Evolutionary conservation across 176 grass and related monocot species (phyloP), one percentile per base, ranked within the genome.

Genomic region (Pontederia crassipes): DNA sequence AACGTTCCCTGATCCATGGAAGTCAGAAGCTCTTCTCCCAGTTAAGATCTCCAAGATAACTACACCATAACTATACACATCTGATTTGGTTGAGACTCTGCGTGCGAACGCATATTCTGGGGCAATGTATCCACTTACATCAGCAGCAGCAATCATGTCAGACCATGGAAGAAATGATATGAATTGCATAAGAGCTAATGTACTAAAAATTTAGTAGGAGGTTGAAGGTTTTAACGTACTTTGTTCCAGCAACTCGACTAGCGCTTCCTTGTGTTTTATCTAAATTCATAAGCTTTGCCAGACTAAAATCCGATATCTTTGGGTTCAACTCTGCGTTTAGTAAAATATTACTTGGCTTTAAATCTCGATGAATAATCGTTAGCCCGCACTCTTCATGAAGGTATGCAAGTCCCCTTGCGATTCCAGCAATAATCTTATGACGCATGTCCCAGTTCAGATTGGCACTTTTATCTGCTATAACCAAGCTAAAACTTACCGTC

Each of bases 321-420:
- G 66, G 66, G 51, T 54, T 70, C 48, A 70, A 17, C 11, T 70
- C 13, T 57, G 46, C 57, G 29, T 70, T 48, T 40, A 70, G 66
- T 58, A 72, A 72, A 49, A 72, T 71, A 47, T 71, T 71, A 46
- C 68, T 71, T 1, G 68, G 54, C 15, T 71, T 71, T 35, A 71
- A 71, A 59, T 71, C 68, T 9, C 68, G 68, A 48, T 72, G 69
- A 24, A 62, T 70, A 15, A 70, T 70, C 32, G 54, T 70, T 46
- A 70, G 48, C 17, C 51, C 27, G 54, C 52, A 70, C 45, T 70
- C 66, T 50, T 70, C 51, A 10, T 70, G 48, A 5, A 70, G 66
- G 35, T 55, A 70, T 40, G 2, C 4, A 40, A 40, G 32, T 40
- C 32, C 32, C 32, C 6, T 3, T 40, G 32, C 32, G 6, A 40